Evolutionary conservation across 352 stramenopile species (phyloP), one percentile per base, ranked within the genome.

Genomic region (Phytophthora foliorum): DNA sequence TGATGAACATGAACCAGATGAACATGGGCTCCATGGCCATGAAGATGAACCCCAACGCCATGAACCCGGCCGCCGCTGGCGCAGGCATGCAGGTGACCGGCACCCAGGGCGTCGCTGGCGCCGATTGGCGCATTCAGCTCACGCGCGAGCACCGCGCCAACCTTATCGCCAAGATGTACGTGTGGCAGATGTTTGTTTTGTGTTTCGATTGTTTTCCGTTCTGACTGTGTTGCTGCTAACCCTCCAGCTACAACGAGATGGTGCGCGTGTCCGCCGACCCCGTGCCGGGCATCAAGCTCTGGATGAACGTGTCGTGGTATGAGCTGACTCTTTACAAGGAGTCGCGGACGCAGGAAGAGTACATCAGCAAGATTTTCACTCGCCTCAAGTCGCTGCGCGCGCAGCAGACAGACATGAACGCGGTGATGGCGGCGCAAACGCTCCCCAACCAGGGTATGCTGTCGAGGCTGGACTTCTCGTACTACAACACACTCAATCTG

Each of bases 321-420:
- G 87, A 95, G 76, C 68, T 95, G 48, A 89, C 83, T 52, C 74
- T 93, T 7, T 95, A 91, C 76, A 91, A 92, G 65, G 87, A 95
- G 69, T 92, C 85, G 42, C 86, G 78, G 16, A 95, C 87, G 16
- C 85, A 95, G 69, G 83, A 95, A 54, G 87, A 92, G 62, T 95
- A 95, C 70, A 95, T 95, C 58, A 93, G 86, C 66, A 93, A 95
- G 79, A 95, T 95, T 51, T 92, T 95, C 67, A 92, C 90, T 42
- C 78, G 87, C 1, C 75, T 95, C 31, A 91, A 93, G 75, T 87
- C 82, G 42, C 71, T 95, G 39, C 86, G 86, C 24, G 77, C 75
- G 36, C 87, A 95, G 60, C 83, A 85, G 50, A 87, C 81, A 6
- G 85, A 95, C 66, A 85, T 91, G 81, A 84, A 82, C 53, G 86